Conservation (phyloP, 306 rosid genomes). For the Elaeagnus macrophylla region DNA sequence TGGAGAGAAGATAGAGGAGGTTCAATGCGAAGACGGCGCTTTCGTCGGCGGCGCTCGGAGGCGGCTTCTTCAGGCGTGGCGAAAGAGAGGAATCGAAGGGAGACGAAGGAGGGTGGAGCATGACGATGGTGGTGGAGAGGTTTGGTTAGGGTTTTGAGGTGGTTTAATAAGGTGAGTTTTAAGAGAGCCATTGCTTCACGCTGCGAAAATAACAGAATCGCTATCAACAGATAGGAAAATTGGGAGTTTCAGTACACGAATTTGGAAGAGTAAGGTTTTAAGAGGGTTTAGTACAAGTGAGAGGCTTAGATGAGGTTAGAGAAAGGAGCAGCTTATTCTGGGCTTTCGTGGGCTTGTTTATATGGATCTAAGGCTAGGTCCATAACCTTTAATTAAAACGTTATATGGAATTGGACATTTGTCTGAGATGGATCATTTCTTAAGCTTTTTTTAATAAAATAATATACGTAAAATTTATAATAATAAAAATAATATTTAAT, state of each 20-base stretch:
- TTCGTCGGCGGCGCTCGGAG: slow-evolving; percentile 92
- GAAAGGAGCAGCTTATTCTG: too few relatives aligned
- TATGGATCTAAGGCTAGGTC: too few relatives aligned
- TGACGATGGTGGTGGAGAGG: slow-evolving; percentile 15
- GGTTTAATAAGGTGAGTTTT: slow-evolving; percentile 42
- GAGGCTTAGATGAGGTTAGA: too few relatives aligned
- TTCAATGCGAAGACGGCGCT: slow-evolving; percentile 92
- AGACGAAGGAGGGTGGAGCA: slow-evolving; percentile 23
- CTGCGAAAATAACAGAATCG: background rate
- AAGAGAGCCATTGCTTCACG: slow-evolving; percentile 60
- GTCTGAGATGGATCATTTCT: too few relatives aligned
- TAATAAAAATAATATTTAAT: too few relatives aligned
- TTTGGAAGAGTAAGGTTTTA: background rate
- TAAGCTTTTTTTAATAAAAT: too few relatives aligned
- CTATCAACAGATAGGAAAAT: background rate
- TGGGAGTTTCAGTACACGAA: too few relatives aligned
- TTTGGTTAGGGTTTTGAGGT: slow-evolving; percentile 36
- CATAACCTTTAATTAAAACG: too few relatives aligned
- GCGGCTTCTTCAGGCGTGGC: slow-evolving; percentile 89
- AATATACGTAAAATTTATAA: too few relatives aligned
- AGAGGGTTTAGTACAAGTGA: background rate
- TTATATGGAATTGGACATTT: too few relatives aligned
- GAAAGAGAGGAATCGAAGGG: slow-evolving; percentile 63
- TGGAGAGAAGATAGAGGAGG: slow-evolving; percentile 84
- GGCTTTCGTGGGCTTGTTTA: too few relatives aligned